Evolutionary conservation across 805 yeast species (phyloP).

Genomic region (Zygotorulaspora florentina): DNA sequence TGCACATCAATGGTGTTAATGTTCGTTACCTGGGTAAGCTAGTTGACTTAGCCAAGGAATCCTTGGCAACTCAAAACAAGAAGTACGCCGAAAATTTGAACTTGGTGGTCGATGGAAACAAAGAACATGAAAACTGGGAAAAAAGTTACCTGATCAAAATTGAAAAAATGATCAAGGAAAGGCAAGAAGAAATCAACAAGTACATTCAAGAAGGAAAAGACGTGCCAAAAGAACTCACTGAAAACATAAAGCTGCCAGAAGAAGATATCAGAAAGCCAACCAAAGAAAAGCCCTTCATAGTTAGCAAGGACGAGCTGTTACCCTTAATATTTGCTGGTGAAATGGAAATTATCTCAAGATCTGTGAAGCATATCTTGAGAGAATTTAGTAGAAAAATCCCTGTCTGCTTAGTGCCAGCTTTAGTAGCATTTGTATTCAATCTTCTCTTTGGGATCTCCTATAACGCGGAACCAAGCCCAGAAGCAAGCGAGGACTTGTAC

Average conservation of each 20-base stretch:
- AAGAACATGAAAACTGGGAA: slow-evolving; percentile 36
- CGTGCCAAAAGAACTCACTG: slow-evolving; percentile 34
- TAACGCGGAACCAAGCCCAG: slow-evolving; percentile 40
- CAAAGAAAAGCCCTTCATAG: slow-evolving; percentile 33
- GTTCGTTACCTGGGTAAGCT: slow-evolving; percentile 74
- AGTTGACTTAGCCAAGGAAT: slow-evolving; percentile 33
- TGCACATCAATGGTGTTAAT: slow-evolving; percentile 84
- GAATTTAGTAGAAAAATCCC: slow-evolving; percentile 45
- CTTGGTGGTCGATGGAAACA: slow-evolving; percentile 26
- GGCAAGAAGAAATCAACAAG: slow-evolving; percentile 35
- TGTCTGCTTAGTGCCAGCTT: slow-evolving; percentile 49
- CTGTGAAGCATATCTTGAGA: slow-evolving; percentile 70
- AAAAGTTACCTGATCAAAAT: slow-evolving; percentile 28
- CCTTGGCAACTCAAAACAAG: slow-evolving; percentile 21
- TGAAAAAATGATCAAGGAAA: slow-evolving; percentile 33
- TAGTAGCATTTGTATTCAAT: slow-evolving; percentile 69
- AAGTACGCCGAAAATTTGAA: slow-evolving; percentile 25
- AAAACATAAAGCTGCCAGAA: slow-evolving; percentile 33
- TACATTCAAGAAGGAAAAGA: slow-evolving; percentile 34
- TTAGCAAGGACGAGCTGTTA: slow-evolving; percentile 37
- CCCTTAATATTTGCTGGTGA: slow-evolving; percentile 46
- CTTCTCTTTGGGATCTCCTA: slow-evolving; percentile 54
- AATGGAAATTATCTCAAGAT: slow-evolving; percentile 73
- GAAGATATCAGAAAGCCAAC: slow-evolving; percentile 35
- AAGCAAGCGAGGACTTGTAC: slow-evolving; percentile 46